Evolutionary conservation across 306 rosid species (phyloP), one percentile per base, ranked within the genome.

Genomic region (Medicago lupulina): DNA sequence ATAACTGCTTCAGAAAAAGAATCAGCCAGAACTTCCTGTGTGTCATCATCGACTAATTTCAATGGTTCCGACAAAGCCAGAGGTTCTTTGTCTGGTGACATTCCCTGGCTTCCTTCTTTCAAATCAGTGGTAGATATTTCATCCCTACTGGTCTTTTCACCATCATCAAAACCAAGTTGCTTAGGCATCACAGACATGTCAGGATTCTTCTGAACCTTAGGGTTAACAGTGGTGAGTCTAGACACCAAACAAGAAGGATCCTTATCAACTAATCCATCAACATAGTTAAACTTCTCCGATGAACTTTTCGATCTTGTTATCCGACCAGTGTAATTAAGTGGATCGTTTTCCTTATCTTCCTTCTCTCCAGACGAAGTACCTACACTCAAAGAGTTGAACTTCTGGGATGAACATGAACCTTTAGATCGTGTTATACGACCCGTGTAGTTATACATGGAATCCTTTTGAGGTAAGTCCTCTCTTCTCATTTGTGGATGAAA

Each of bases 161-260:
- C 71, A 6, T 81, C 82, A 80, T 79, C 93, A 83, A 86, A 86
- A 77, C 83, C 77, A 74, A 83, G 89, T 63, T 91, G 85, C 74
- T 82, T 86, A 68, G 91, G 90, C 76, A 78, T 81, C 81, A 84
- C 78, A 74, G 79, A 68, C 81, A 74, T 80, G 81, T 79, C 87
- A 87, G 89, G 38, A 59, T 86, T 86, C 34, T 49, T 67, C 75
- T 70, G 85, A 75, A 67, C 80, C 79, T 66, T 39, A 51, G 80
- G 76, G 63, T 69, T 73, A 83, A 49, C 71, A 67, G 49, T 54
- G 13, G 76, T 73, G 63, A 64, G 55, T 64, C 63, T 82, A 38
- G 84, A 63, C 58, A 73, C 82, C 15, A 54, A 71, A 74, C 65
- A 43, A 72, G 69, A 73, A 38, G 67, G 76, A 39, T 50, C 41